Evolutionary conservation across 2,329 filamentous ascomycete genomes (phyloP).

Genomic region (Beauveria rudraprayagi): DNA sequence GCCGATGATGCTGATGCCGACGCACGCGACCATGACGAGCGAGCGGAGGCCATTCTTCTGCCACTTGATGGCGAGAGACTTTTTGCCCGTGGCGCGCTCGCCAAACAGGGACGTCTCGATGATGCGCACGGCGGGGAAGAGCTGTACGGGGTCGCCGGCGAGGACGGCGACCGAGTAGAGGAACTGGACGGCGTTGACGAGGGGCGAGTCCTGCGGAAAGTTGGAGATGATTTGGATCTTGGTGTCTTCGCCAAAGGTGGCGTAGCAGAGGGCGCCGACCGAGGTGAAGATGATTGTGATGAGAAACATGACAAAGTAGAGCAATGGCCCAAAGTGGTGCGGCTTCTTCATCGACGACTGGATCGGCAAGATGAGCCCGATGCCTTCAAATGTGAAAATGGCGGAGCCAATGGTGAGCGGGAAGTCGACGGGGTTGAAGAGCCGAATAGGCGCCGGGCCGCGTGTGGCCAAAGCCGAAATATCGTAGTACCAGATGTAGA

Average conservation of each 20-base stretch:
- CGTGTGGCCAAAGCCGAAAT: constrained; percentile 44
- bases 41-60: constrained; percentile 64
- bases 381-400: constrained; percentile 74
- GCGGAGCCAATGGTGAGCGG: constrained; percentile 64
- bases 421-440: constrained; percentile 63
- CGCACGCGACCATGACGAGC: constrained; percentile 48
- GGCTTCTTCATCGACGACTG: constrained; percentile 68
- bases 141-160: constrained; percentile 65
- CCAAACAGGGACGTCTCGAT: constrained; percentile 61
- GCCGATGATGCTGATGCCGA: constrained; percentile 53
- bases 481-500: constrained; percentile 69
- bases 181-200: constrained; percentile 72
- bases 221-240: constrained; percentile 70
- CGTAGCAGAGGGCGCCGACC: constrained; percentile 65
- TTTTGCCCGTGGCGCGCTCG: constrained; percentile 57
- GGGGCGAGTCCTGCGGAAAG: constrained; percentile 59
- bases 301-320: constrained; percentile 62
- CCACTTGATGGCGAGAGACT: constrained; percentile 59
- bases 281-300: constrained; percentile 67
- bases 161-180: constrained; percentile 66
- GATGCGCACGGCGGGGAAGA: constrained; percentile 67
- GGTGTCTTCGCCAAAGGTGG: constrained; percentile 60
- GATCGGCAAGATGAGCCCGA: constrained; percentile 68
- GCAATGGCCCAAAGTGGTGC: constrained; percentile 56
- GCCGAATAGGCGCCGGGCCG: constrained; percentile 52